These are phyloP conservation scores for Thielaviopsis ethacetica DNA, from an alignment of 2,329 filamentous ascomycete species.

Conservation along the genomic window DNA sequence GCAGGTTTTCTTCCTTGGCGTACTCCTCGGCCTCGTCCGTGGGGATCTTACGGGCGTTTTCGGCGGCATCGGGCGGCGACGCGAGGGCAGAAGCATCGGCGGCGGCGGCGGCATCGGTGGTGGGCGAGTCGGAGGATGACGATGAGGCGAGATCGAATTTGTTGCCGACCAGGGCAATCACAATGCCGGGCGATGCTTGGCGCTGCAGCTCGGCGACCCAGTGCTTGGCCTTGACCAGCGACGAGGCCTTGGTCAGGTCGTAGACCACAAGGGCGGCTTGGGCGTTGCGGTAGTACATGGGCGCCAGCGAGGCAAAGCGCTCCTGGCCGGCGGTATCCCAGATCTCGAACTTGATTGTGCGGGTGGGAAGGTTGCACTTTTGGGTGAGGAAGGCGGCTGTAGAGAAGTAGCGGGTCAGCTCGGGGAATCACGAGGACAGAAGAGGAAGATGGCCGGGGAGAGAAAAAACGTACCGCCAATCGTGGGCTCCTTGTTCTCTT, in stretches of 20 bases:
- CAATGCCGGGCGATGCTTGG: slow-evolving; percentile 89
- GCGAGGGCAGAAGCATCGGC: slow-evolving; percentile 30
- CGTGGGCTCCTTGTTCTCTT: slow-evolving; percentile 98
- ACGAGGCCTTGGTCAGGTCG: slow-evolving; percentile 92
- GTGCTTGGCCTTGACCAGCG: slow-evolving; percentile 91
- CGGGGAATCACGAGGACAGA: background rate
- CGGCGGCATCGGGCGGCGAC: slow-evolving; percentile 37
- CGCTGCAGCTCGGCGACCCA: slow-evolving; percentile 96
- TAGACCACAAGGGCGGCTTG: slow-evolving; percentile 96
- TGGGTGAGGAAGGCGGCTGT: slow-evolving; percentile 93
- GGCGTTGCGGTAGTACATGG: slow-evolving; percentile 99
- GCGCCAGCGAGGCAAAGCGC: slow-evolving; percentile 86
- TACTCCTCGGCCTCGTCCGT: slow-evolving; percentile 86
- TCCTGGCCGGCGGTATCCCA: slow-evolving; percentile 98
- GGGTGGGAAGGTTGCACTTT: slow-evolving; percentile 88
- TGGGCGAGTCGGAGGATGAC: slow-evolving; percentile 24
- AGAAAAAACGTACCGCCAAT: slow-evolving; percentile 61
- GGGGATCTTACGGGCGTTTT: slow-evolving; percentile 70
- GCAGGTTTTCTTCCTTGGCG: slow-evolving; percentile 79
- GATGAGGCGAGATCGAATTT: slow-evolving; percentile 77
- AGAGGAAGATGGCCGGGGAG: background rate
- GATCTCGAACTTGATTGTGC: slow-evolving; percentile 88
- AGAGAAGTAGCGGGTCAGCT: slow-evolving; percentile 10
- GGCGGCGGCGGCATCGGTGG: slow-evolving; percentile 35
- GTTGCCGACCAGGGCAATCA: slow-evolving; percentile 94